Evolutionary conservation across 495 filamentous ascomycete genomes (phyloP).

Genomic region (Pseudotulostoma volvatum): DNA sequence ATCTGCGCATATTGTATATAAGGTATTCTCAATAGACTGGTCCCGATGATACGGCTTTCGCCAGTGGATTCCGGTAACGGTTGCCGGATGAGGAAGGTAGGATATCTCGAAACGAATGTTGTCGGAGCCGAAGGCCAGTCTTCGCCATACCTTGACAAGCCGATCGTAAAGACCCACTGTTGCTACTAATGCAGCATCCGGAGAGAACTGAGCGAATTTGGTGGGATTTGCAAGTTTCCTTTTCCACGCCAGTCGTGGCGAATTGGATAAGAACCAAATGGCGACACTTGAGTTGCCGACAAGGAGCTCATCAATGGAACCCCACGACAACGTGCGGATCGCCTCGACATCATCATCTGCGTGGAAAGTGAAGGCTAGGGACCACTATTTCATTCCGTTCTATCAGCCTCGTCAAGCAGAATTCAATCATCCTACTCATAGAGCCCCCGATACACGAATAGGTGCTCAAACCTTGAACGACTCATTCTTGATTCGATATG

Average conservation of each 20-base stretch:
- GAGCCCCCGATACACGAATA: neutral
- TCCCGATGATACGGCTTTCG: slow-evolving; percentile 55
- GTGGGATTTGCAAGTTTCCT: slow-evolving; percentile 53
- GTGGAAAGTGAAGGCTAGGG: slow-evolving; percentile 30
- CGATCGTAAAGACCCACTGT: slow-evolving; percentile 67
- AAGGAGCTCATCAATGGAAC: slow-evolving; percentile 64
- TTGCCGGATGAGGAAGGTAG: slow-evolving; percentile 70
- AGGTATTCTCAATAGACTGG: slow-evolving; percentile 67
- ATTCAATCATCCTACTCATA: too few relatives aligned
- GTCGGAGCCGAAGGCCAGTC: slow-evolving; percentile 67
- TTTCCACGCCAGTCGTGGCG: slow-evolving; percentile 48
- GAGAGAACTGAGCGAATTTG: slow-evolving; percentile 66
- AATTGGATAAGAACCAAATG: slow-evolving; percentile 44
- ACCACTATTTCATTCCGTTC: slow-evolving; percentile 29
- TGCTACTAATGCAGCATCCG: slow-evolving; percentile 71
- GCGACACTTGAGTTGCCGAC: slow-evolving; percentile 54
- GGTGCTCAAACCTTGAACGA: slow-evolving; percentile 28
- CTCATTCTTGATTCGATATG: slow-evolving; percentile 53
- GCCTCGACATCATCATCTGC: slow-evolving; percentile 25
- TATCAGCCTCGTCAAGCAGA: too few relatives aligned
- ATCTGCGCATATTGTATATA: slow-evolving; percentile 90
- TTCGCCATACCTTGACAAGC: slow-evolving; percentile 82
- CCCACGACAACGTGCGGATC: slow-evolving; percentile 68
- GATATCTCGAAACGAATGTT: slow-evolving; percentile 79
- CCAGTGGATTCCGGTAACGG: slow-evolving; percentile 77